Base-by-base conservation (phyloP, 2,329 filamentous ascomycete genomes). In the Rasamsonia emersonii region DNA sequence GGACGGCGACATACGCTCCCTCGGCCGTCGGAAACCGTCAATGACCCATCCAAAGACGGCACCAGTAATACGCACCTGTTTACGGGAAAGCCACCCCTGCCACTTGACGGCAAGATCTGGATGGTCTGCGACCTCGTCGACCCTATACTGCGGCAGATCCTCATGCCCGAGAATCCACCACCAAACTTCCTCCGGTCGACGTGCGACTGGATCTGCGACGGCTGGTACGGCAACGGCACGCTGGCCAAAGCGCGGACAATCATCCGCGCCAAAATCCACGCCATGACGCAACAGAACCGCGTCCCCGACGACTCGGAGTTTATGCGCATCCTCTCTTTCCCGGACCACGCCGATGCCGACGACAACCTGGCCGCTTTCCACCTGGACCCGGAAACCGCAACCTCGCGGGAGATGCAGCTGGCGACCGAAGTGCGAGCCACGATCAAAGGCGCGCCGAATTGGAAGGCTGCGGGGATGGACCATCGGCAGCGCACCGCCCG, bases 91-190 rank as follows among this genome's bases (percentile, higher is more conserved):
- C 72, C 54, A 1, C 60, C 71, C 2, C 75, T 89, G 33, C 75
- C 76, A 10, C 73, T 75, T 1, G 86, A 94, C 49, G 86, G 86
- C 23, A 91, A 91, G 49, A 79, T 91, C 30, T 98, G 86, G 82
- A 91, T 96, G 65, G 73, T 93, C 16, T 93, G 86, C 61, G 91
- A 98, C 55, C 80, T 96, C 33, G 81, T 76, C 0, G 89, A 96
- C 47, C 83, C 86, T 0, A 51, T 88, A 1, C 66, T 96, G 1
- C 63, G 66, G 1, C 57, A 66, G 8, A 62, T 95, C 3, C 68
- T 94, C 23, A 70, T 77, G 13, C 72, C 75, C 0, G 67, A 77
- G 0, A 67, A 75, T 4, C 51, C 68, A 2, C 54, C 43, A 3
- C 59, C 62, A 3, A 67, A 62, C 32, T 67, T 73, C 35, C 59